Conservation (phyloP, 2,329 filamentous ascomycete species). For the Trichothecium roseum region DNA sequence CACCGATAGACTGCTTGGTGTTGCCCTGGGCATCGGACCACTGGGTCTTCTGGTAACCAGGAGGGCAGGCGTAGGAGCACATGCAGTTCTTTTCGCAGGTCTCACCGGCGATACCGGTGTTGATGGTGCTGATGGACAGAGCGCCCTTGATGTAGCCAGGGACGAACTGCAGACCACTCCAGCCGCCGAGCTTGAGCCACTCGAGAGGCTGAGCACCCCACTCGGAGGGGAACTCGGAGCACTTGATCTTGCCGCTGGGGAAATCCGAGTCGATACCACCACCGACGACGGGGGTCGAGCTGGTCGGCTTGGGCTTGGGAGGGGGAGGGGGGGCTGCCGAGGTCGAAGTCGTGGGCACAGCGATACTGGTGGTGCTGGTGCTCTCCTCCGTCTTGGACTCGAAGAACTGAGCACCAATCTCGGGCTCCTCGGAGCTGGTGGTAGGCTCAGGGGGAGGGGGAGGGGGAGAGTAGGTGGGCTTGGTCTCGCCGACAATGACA, state of each 20-base stretch:
- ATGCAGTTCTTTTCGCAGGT: conserved; percentile 54
- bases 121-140: conserved; percentile 52
- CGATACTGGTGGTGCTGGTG: conserved; percentile 16
- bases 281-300: conserved; percentile 16
- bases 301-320: conserved; percentile 10
- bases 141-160: conserved; percentile 39
- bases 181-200: conserved; percentile 64
- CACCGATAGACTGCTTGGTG: conserved; percentile 78
- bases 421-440: conserved; percentile 22
- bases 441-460: conserved; percentile 23
- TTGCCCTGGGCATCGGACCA: conserved; percentile 72
- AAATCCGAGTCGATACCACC: conserved; percentile 58
- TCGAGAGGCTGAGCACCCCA: conserved; percentile 68
- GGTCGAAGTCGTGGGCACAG: conserved; percentile 8
- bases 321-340: conserved; percentile 12
- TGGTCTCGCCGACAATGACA: conserved; percentile 50
- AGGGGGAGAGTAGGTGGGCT: conserved; percentile 39
- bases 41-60: conserved; percentile 85
- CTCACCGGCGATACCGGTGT: conserved; percentile 50
- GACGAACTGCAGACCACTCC: conserved; percentile 65
- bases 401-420: conserved; percentile 37
- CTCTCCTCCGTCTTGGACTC: conserved; percentile 31
- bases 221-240: conserved; percentile 62
- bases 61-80: conserved; percentile 91
- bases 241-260: conserved; percentile 63